Base-by-base conservation (phyloP, 1,284 basidiomycete species). In the Rugiboletus extremiorientalis region DNA sequence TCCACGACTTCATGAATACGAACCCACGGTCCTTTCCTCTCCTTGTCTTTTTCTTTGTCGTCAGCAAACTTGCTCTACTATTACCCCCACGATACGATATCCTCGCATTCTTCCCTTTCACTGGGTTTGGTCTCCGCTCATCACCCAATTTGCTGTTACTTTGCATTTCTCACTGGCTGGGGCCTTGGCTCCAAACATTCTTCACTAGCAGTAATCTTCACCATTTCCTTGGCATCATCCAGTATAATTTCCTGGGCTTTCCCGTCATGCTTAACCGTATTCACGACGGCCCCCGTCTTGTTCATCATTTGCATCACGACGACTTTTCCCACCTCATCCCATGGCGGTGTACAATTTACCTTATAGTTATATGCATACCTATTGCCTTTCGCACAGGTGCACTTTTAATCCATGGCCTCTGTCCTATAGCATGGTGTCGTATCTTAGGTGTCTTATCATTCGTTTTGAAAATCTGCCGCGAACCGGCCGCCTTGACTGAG, bases 361-460 rank as follows among this genome's bases (percentile, higher is more conserved):
- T 72, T 72, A 72, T 69, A 67, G 60, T 69, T 67, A 65, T 64
- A 65, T 65, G 61, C 60, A 72, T 69, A 72, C 73, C 69, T 69
- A 73, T 60, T 61, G 69, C 66, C 55, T 71, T 59, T 58, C 36
- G 68, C 69, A 68, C 59, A 61, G 72, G 64, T 71, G 61, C 65
- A 68, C 55, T 55, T 55, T 54, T 74, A 74, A 73, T 74, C n/a
- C 42, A 65, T 60, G 49, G 38, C 22, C 47, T 55, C 40, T 54
- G 28, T 69, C 50, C 33, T 54, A 56, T 68, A 69, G 50, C 56
- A 65, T 55, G 63, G 56, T 53, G 57, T 63, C 41, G 18, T 69
- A 61, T 54, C 37, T 33, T 61, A 59, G 38, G 27, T 65, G 55
- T 52, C 58, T 46, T 56, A 54, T 50, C 52, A 47, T 10, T 49